Base-by-base conservation (phyloP, 495 filamentous ascomycete species). In the Annulohypoxylon bovei region DNA sequence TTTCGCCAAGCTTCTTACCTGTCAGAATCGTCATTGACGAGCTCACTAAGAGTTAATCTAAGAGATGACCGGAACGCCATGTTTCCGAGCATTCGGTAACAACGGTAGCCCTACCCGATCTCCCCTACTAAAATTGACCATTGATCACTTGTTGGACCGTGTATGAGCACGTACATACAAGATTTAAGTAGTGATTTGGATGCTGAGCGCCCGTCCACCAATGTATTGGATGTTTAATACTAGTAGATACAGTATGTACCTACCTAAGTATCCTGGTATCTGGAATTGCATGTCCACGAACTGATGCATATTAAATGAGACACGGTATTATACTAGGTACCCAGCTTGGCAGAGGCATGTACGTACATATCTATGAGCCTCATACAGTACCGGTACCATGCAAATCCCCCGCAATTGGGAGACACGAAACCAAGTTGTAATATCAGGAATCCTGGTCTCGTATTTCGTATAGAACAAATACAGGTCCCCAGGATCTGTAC, bases 11-110 rank as follows among this genome's bases (percentile, higher is more conserved):
- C 16, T 37, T 25, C 46, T 28, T 18, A 27, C 28, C 32, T 58
- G 18, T 28, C 37, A 46, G 52, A 60, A 70, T 65, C 28, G 30
- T 22, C 54, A 60, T 53, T 14, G 54, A 30, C 32, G 16, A 55
- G 14, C 16, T 57, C 57, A 37, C 44, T 16, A 25, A 20, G 14
- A 30, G 46, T 30, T 33, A 46, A 71, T 39, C 37, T 32, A 18
- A 32, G 62, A 59, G 42, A 47, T 25, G 30, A 54, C 20, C 68
- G 68, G 68, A 72, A 64, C 64, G 64, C 69, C 64, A 68, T 62
- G 49, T 64, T 67, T 72, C 69, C 69, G 69, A 65, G 53, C 7
- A 53, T 39, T 71, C 11, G 68, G 68, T 71, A 71, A 62, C 30
- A 22, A 56, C 62, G 46, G 46, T 71, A 71, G 68, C 68, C 68